Evolutionary conservation across 768 basidiomycete species (phyloP).

Genomic region (Boletus sp.): DNA sequence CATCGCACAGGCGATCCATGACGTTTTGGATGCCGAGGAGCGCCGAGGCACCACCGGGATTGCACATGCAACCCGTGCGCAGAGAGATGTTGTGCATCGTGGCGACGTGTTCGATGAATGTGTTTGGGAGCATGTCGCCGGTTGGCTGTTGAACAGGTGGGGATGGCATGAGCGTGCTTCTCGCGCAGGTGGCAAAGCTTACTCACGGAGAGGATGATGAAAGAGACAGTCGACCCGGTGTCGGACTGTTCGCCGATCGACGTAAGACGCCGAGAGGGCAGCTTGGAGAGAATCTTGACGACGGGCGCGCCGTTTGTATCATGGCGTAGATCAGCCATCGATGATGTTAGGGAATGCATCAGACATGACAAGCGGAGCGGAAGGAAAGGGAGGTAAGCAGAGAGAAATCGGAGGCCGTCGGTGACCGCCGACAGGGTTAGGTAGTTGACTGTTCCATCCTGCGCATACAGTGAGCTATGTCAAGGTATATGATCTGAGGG

Average conservation of each 20-base stretch:
- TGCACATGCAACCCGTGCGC: conserved; percentile 86
- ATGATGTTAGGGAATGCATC: conserved; percentile 54
- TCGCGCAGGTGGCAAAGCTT: background rate
- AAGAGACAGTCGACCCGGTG: conserved; percentile 58
- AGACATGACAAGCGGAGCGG: conserved; percentile 72
- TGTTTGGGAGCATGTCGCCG: conserved; percentile 66
- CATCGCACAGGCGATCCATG: conserved; percentile 59
- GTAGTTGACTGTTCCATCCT: conserved; percentile 89
- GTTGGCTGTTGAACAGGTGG: conserved; percentile 42
- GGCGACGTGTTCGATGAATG: conserved; percentile 71
- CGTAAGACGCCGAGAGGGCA: conserved; percentile 50
- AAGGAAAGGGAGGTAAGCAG: conserved; percentile 76
- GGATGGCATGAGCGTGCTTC: background rate
- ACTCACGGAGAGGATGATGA: conserved; percentile 63
- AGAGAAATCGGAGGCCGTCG: conserved; percentile 71
- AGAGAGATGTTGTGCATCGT: conserved; percentile 63
- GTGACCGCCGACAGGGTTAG: conserved; percentile 73
- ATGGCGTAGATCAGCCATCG: conserved; percentile 58
- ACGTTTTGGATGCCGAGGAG: conserved; percentile 62
- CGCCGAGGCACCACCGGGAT: conserved; percentile 76
- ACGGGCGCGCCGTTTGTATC: conserved; percentile 57
- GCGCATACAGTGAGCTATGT: conserved; percentile 9
- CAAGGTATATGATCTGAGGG: background rate
- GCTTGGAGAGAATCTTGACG: conserved; percentile 63
- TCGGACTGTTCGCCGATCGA: conserved; percentile 65